Evolutionary conservation across 129 eudicot genomes (phyloP), one percentile per base, ranked within the genome.

Genomic region (Chrysanthemum lavandulifolium): DNA sequence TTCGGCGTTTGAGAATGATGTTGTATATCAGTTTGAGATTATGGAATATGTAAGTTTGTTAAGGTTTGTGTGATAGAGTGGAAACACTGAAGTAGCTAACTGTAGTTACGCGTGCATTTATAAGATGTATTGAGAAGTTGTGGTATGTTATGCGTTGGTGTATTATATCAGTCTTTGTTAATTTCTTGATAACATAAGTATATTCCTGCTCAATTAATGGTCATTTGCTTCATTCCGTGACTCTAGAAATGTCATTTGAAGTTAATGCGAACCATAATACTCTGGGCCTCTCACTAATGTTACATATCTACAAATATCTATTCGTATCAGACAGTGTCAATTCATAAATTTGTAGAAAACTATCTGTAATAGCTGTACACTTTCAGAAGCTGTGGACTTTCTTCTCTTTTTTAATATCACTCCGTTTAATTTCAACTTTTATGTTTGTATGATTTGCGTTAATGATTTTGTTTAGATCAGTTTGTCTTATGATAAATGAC

Each of bases 1-100:
- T 56, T 94, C 98, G 19, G 98, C 97, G 10, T 94, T 94, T 67
- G 98, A 94, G 51, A 65, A 77, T 78, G 82, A 94, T 68, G 97
- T 94, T 79, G 98, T 94, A 55, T 90, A 76, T 75, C 98, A 94
- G 74, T 94, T 90, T 79, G 98, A 94, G 80, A 89, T 87, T 29
- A 94, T 94, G 98, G 98, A 94, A 94, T 94, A 90, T 86, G 98
- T 94, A 86, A 84, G 92, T 59, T 70, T 47, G 29, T 50, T 9
- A 21, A 8, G 50, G 50, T 65, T n/a, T 69, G 54, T 73, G 56
- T 8, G 13, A 57, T 69, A 14, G 12, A 33, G 18, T 64, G 29
- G 23, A 14, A 72, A 47, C 73, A 15, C 75, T 54, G 57, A 68
- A 69, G 63, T 50, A 21, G 50, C 73, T 8, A 52, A 54, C 48